These are phyloP conservation scores for Paramecium biaurelia DNA, from an alignment of 73 alveolate species.

Conservation along the genomic window DNA sequence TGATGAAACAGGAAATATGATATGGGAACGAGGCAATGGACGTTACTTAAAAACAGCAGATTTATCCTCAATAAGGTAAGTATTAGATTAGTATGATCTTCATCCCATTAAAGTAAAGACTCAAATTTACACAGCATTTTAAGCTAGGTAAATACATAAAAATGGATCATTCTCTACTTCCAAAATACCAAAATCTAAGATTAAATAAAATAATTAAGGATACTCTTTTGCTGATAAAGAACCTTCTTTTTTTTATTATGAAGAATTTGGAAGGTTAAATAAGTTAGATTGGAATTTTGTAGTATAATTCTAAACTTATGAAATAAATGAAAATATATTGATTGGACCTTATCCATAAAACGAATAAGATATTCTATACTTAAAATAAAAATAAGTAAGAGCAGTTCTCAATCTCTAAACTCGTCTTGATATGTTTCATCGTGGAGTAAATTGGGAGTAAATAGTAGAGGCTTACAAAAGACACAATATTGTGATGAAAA, in stretches of 20 bases:
- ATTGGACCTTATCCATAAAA: slow-evolving; percentile 47
- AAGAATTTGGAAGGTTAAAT: slow-evolving; percentile 8
- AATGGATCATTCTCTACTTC: slow-evolving; percentile 24
- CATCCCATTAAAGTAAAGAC: neutral
- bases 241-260: slow-evolving; percentile 4
- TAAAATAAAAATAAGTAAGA: neutral
- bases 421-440: slow-evolving; percentile 35
- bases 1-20: slow-evolving; percentile 9
- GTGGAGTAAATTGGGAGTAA: slow-evolving; percentile 27
- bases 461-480: neutral
- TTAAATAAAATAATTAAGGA: neutral
- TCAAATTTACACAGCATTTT: neutral
- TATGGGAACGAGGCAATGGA: slow-evolving; percentile 46
- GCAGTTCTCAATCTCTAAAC: slow-evolving; percentile 41
- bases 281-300: slow-evolving; percentile 32
- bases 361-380: neutral
- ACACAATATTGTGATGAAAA: neutral
- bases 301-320: neutral
- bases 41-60: slow-evolving; percentile 18
- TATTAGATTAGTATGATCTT: neutral
- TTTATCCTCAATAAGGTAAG: slow-evolving; percentile 3
- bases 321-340: neutral
- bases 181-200: neutral
- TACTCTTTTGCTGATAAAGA: neutral
- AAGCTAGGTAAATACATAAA: neutral